phyloP scores from a whole-genome alignment of 83 land plant species.

The Thuja plicata region DNA sequence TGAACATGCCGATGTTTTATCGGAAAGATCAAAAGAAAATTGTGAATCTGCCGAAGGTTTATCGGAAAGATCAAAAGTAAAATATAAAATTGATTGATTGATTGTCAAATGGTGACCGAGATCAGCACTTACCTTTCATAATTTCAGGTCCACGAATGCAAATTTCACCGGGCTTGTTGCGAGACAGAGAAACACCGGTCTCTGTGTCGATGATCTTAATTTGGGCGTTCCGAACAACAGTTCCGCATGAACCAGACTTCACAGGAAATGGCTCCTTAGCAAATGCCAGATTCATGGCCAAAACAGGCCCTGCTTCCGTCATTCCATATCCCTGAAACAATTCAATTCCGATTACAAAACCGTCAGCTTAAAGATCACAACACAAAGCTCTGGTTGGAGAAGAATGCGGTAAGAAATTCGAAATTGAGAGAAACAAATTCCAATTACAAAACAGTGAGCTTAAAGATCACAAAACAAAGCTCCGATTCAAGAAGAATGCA shows the following conservation, averaged over 20 bases:
- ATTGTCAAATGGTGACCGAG: conserved; percentile 45
- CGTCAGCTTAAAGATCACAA: too few species aligned
- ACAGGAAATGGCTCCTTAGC: conserved; percentile 38
- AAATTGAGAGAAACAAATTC: too few species aligned
- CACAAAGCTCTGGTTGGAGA: too few species aligned
- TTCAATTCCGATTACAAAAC: too few species aligned
- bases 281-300: conserved; percentile 43
- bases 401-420: too few species aligned
- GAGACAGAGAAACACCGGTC: conserved; percentile 40
- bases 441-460: too few species aligned
- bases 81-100: conserved; percentile 25
- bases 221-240: conserved; percentile 43
- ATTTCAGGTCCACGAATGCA: conserved; percentile 55
- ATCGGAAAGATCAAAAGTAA: background rate
- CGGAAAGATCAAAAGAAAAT: too few species aligned
- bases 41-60: too few species aligned
- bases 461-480: too few species aligned
- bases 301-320: conserved; percentile 63
- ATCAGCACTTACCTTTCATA: conserved; percentile 52
- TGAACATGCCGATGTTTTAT: too few species aligned
- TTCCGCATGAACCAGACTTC: conserved; percentile 51
- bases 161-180: conserved; percentile 52
- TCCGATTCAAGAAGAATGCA: too few species aligned
- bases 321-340: conserved; percentile 45
- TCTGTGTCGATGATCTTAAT: conserved; percentile 47